These are phyloP conservation scores for Coelastrella sp. DNA, from an alignment of 139 green algal species.

Conservation along the genomic window DNA sequence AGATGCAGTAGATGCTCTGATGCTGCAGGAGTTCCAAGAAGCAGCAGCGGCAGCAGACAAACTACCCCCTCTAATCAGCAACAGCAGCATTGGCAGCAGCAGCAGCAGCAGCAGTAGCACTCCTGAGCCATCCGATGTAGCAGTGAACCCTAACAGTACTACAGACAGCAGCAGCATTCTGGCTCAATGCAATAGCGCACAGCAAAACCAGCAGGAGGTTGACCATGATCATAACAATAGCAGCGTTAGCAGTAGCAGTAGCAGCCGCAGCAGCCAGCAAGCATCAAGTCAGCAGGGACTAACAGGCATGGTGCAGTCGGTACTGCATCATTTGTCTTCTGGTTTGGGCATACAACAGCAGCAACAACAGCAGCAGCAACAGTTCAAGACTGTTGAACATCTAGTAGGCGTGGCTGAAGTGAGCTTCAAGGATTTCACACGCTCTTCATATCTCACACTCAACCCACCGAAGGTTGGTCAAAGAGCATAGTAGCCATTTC, in stretches of 20 bases:
- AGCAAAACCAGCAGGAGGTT: slow-evolving; percentile 23
- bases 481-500: too few species aligned
- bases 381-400: background rate
- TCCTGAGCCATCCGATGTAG: background rate
- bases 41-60: background rate
- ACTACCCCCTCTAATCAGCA: too few species aligned
- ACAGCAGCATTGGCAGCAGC: slow-evolving; percentile 12
- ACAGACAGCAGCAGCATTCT: background rate
- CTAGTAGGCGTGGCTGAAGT: slow-evolving; percentile 16
- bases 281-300: slow-evolving; percentile 4
- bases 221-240: background rate
- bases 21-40: background rate
- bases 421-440: slow-evolving; percentile 44
- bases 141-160: slow-evolving; percentile 16
- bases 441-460: slow-evolving; percentile 49
- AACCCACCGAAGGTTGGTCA: slow-evolving; percentile 37
- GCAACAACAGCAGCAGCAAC: slow-evolving; percentile 19
- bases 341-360: slow-evolving; percentile 17
- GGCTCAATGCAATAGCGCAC: background rate
- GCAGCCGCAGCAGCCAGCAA: too few species aligned
- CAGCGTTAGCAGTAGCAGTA: slow-evolving; percentile 18
- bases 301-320: background rate
- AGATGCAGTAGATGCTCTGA: background rate
- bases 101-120: slow-evolving; percentile 8
- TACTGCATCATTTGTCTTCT: slow-evolving; percentile 16